Base-by-base conservation (phyloP, 768 basidiomycete genomes). In the Pleurotus sapidus region DNA sequence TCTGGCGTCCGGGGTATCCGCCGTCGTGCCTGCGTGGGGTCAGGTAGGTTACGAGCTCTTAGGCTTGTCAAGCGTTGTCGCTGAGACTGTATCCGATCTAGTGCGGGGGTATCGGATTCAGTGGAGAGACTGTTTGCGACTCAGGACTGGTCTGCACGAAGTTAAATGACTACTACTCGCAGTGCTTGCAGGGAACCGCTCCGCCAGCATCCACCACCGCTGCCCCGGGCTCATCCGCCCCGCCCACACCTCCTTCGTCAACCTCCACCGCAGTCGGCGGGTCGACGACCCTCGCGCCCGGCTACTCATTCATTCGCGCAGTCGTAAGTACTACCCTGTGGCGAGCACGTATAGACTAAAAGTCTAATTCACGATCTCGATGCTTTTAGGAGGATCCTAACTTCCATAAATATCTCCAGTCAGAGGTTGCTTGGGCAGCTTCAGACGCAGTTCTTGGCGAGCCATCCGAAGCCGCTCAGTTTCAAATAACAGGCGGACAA, bases 351-450 rank as follows among this genome's bases (percentile, higher is more conserved):
- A 24, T 39, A 34, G 42, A 30, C 47, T 14, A 0, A n/a, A 43
- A 20, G 20, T 3, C 59, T 39, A 5, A 3, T 27, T 55, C 14
- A 42, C 24, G 12, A 53, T 4, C 4, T 34, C 45, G 17, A 14
- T 20, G 6, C 18, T 47, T 4, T 8, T 58, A 84, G 81, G 79
- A 75, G 57, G 78, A 75, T 37, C 82, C 82, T 3, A 81, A 84
- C 68, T 84, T 83, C 78, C 84, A 83, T 68, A 74, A 83, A 61
- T 85, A 86, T 66, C 78, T 87, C 34, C 78, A 77, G 43, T 83
- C 84, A 15, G 74, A 82, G 60, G 72, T 75, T 0, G 60, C 68
- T 17, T 69, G 71, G 60, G 77, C 74, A 15, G 73, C 76, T 5
- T 74, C 75, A 0, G 68, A 74, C 37, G 83, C 82, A 3, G 80